Evolutionary conservation across 73 alveolate species (phyloP), one percentile per base, ranked within the genome.

Genomic region (Paramecium sonneborni): DNA sequence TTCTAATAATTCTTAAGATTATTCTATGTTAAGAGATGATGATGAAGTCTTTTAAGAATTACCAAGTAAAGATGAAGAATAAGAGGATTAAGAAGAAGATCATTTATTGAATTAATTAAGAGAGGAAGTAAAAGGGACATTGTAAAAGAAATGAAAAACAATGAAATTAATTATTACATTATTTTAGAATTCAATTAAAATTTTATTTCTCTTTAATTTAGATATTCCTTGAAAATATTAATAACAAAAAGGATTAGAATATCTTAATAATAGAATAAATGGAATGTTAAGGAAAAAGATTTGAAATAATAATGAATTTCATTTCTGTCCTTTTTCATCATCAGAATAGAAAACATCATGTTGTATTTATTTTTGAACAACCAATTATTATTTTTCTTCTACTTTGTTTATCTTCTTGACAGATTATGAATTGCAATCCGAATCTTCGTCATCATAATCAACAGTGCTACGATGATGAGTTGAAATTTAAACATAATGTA

Each of bases 401-500:
- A 6, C 30, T 52, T 74, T 74, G 34, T 7, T 10, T 34, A 6
- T 15, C 18, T 79, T 41, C 74, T 79, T 43, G 18, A 3, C 41
- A 18, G 90, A 21, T 6, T 34, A 41, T 79, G 69, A 79, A 18
- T 39, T 76, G 15, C 20, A 14, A 32, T 72, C 86, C 2, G 55
- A 32, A 72, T 38, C 57, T 35, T 72, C 86, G 12, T 52, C 68
- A 52, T 32, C 86, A 11, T 72, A 72, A 72, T 72, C 44, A 15
- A 72, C 86, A 2, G 58, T 35, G 57, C 44, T 72, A 8, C 67
- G 30, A 79, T 79, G 90, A 79, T 79, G 90, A 2, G 90, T 79
- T 12, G 90, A 79, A 44, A 79, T 79, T 44, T 79, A 62, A 24
- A 79, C 74, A 79, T 79, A 79, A 44, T 79, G 90, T 2, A 79